phyloP scores from a whole-genome alignment of 345 rosid species.

The Arabidopsis suecica region DNA sequence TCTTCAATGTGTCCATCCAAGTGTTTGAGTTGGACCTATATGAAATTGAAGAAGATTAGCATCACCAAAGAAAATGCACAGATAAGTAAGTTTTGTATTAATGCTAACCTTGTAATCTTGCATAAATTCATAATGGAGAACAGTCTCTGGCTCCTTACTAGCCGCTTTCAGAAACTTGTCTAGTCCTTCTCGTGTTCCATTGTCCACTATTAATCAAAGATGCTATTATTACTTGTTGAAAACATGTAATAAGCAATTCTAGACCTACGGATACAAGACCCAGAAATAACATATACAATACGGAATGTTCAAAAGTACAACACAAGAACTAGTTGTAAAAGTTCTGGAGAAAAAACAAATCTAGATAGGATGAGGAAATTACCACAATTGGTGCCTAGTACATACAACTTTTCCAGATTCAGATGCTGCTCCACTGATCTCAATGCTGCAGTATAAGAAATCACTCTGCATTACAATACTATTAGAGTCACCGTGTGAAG shows the following conservation, averaged over 20 bases:
- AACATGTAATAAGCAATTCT: constrained; percentile 14
- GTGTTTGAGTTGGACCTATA: constrained; percentile 92
- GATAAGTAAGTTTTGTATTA: constrained; percentile 1
- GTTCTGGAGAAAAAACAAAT: background rate
- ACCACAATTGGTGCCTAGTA: constrained; percentile 97
- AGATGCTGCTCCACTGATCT: constrained; percentile 89
- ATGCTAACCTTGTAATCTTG: constrained; percentile 92
- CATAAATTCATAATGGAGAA: constrained; percentile 97
- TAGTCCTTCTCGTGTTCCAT: constrained; percentile 94
- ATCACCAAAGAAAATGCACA: constrained; percentile 14
- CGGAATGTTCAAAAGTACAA: background rate
- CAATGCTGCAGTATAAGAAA: constrained; percentile 92
- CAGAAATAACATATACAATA: background rate
- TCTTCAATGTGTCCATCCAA: constrained; percentile 95
- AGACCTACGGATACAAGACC: background rate
- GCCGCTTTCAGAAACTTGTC: constrained; percentile 94
- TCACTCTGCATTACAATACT: constrained; percentile 88
- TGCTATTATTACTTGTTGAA: constrained; percentile 20
- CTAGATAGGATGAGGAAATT: constrained; percentile 35
- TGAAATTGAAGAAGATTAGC: constrained; percentile 33
- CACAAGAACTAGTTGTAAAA: background rate
- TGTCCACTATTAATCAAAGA: constrained; percentile 70
- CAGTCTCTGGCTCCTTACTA: constrained; percentile 90
- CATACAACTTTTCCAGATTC: constrained; percentile 92
- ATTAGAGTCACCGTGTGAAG: constrained; percentile 60